Percentiles rank a stretch among this genome's conserved stretches.
Evolutionary conservation across 129 eudicot species (phyloP).

Genomic region (Artemisia argyi): DNA sequence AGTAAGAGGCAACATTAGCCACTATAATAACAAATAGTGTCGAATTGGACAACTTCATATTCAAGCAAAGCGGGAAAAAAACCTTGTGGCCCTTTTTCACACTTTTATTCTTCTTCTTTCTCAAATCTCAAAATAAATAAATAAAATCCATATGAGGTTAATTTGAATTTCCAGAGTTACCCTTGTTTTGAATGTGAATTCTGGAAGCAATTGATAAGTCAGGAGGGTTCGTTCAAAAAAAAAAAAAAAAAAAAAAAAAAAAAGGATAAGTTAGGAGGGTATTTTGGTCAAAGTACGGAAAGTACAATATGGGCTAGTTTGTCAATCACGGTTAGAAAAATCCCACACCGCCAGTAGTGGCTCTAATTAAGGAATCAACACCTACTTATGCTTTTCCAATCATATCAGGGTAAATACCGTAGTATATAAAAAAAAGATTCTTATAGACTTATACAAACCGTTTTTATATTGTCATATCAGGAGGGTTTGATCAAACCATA

Average conservation of each 20-base stretch:
- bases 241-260: no score
- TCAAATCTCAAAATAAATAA: slow-evolving; percentile 5
- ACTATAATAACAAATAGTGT: slow-evolving; percentile 14
- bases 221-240: no score
- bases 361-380: slow-evolving; percentile 42
- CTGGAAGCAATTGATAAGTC: neutral
- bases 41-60: slow-evolving; percentile 51
- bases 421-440: no score
- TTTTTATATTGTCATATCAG: no score
- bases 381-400: neutral
- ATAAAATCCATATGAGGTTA: neutral
- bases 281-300: slow-evolving; percentile 37
- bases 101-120: slow-evolving; percentile 11
- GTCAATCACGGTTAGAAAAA: slow-evolving; percentile 13
- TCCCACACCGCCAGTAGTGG: slow-evolving; percentile 34
- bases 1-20: slow-evolving; percentile 12
- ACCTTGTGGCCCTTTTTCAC: slow-evolving; percentile 36
- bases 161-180: slow-evolving; percentile 11
- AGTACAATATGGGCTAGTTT: slow-evolving; percentile 31
- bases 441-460: no score
- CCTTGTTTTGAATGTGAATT: slow-evolving; percentile 12
- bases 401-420: neutral
- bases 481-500: no score
- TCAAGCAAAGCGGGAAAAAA: slow-evolving; percentile 71
- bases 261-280: slow-evolving; percentile 21